phyloP scores from a whole-genome alignment of 305 asterid species.

The Coffea humblotiana region DNA sequence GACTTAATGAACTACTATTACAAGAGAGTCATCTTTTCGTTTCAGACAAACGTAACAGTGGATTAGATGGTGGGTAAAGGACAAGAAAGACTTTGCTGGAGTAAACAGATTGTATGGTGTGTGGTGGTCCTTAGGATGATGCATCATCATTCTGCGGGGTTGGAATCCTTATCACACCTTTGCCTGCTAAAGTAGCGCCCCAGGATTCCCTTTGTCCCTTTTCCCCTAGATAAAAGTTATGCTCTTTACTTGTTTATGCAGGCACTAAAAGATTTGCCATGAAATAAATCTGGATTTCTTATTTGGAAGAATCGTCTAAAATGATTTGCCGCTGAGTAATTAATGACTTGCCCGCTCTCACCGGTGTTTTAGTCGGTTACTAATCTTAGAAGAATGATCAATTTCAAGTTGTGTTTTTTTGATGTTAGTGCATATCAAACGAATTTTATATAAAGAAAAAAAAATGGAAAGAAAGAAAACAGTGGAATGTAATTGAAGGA shows the following conservation, averaged over 20 bases:
- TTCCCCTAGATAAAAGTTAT: constrained; percentile 2
- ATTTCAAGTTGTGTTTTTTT: background rate
- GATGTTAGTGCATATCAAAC: too few species aligned
- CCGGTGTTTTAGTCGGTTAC: background rate
- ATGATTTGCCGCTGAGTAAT: background rate
- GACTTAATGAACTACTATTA: background rate
- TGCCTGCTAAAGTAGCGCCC: constrained; percentile 9
- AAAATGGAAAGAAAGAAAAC: too few species aligned
- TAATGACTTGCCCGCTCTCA: background rate
- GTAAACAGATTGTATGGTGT: constrained; percentile 18
- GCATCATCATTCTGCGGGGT: constrained; percentile 21
- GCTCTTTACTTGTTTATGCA: background rate
- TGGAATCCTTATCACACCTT: constrained; percentile 37
- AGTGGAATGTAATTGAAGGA: too few species aligned
- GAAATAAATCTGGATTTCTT: background rate
- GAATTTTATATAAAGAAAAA: too few species aligned
- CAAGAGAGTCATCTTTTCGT: background rate
- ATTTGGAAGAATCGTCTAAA: constrained; percentile 6
- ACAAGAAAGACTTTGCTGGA: constrained; percentile 14
- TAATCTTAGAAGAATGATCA: background rate
- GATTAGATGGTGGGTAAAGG: background rate
- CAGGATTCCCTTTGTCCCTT: constrained; percentile 19
- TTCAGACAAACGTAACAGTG: background rate
- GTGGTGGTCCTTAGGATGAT: constrained; percentile 34
- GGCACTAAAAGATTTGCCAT: background rate